phyloP scores from a whole-genome alignment of 805 yeast species.

The Ogataea sp. region DNA sequence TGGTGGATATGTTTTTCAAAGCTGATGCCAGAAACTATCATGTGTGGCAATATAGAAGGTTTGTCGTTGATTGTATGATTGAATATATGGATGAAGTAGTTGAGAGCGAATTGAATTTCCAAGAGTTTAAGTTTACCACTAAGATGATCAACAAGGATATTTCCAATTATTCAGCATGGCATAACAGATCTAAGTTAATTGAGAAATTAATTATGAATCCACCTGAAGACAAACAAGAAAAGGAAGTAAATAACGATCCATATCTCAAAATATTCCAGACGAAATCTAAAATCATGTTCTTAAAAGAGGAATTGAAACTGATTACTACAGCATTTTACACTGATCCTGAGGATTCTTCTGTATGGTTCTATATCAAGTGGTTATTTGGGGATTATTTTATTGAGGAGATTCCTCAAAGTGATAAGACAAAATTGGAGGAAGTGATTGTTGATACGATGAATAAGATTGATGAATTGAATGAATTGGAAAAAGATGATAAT shows the following conservation, averaged over 20 bases:
- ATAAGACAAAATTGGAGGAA: constrained; percentile 17
- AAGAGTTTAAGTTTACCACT: constrained; percentile 74
- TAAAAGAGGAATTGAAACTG: constrained; percentile 53
- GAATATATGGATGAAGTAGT: background rate
- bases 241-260: constrained; percentile 4
- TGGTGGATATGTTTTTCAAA: constrained; percentile 60
- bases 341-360: constrained; percentile 90
- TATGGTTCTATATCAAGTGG: constrained; percentile 90
- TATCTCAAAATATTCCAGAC: constrained; percentile 12
- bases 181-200: constrained; percentile 69
- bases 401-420: constrained; percentile 21
- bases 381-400: constrained; percentile 41
- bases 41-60: constrained; percentile 92
- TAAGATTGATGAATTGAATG: constrained; percentile 54
- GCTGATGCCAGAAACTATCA: constrained; percentile 83
- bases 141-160: constrained; percentile 72
- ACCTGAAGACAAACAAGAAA: constrained; percentile 4
- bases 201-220: constrained; percentile 35
- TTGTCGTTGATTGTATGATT: constrained; percentile 38
- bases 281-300: constrained; percentile 20
- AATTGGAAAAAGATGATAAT: constrained; percentile 63
- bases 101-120: constrained; percentile 19
- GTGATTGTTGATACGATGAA: constrained; percentile 38
- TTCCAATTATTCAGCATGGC: constrained; percentile 96
- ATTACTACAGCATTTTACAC: constrained; percentile 81